These are phyloP conservation scores for Termitomyces sp. DNA, from an alignment of 768 basidiomycete genomes.

Conservation along the genomic window DNA sequence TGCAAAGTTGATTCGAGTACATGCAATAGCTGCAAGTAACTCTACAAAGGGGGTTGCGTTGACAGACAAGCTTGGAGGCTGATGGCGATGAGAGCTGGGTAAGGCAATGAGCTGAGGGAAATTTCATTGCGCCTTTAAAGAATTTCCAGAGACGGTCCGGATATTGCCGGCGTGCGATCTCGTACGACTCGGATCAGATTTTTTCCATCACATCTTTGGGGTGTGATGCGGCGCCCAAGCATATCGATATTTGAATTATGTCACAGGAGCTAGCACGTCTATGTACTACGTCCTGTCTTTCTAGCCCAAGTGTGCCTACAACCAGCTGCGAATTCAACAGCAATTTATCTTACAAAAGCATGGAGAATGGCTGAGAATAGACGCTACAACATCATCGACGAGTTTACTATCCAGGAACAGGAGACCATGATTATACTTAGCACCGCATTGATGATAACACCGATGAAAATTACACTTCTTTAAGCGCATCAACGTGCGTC, in stretches of 20 bases:
- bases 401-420: background rate
- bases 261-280: too few species aligned
- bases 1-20: conserved; percentile 94
- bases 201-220: background rate
- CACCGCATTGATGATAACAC: too few species aligned
- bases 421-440: too few species aligned
- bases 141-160: background rate
- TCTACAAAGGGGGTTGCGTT: background rate
- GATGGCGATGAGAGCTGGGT: background rate
- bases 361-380: background rate
- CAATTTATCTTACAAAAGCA: too few species aligned
- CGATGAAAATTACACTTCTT: background rate
- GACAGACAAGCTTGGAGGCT: background rate
- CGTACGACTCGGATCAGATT: background rate
- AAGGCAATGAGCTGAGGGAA: background rate
- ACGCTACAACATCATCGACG: background rate
- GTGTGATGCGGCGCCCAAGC: background rate
- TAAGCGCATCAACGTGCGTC: background rate
- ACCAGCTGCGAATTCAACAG: background rate
- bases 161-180: background rate
- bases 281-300: too few species aligned
- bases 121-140: background rate
- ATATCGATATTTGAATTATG: background rate
- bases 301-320: background rate
- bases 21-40: conserved; percentile 51